phyloP scores from a whole-genome alignment of 805 yeast species.

The Debaryomyces hansenii region DNA sequence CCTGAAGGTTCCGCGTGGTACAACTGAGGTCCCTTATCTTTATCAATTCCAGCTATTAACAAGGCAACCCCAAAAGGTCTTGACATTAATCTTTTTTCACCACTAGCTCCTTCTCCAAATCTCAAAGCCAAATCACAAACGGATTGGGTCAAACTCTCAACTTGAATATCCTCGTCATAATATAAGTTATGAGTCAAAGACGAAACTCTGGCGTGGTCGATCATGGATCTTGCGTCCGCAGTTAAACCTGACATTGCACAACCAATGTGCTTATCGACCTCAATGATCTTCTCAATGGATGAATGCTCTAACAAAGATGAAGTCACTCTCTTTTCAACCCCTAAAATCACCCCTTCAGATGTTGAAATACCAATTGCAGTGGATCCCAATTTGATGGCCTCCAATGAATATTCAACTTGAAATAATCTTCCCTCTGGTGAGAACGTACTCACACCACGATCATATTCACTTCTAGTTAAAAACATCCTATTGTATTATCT shows the following conservation, averaged over 20 bases:
- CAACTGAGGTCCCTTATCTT: constrained; percentile 91
- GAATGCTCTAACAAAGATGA: constrained; percentile 88
- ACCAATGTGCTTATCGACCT: constrained; percentile 90
- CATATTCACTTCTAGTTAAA: constrained; percentile 98
- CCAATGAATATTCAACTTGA: constrained; percentile 96
- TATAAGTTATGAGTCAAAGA: constrained; percentile 85
- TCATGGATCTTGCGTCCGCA: constrained; percentile 98
- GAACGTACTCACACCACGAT: constrained; percentile 97
- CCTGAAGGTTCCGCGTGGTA: constrained; percentile 99
- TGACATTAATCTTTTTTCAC: constrained; percentile 93
- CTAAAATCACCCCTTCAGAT: constrained; percentile 91
- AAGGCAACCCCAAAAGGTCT: constrained; percentile 99
- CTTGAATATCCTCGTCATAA: constrained; percentile 89
- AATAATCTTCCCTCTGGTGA: constrained; percentile 98
- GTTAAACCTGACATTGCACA: constrained; percentile 99
- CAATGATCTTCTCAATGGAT: constrained; percentile 94
- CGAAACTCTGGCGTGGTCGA: constrained; percentile 94
- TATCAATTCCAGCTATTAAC: constrained; percentile 90
- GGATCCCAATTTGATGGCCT: constrained; percentile 95
- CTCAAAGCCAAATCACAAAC: constrained; percentile 96
- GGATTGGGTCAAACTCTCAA: constrained; percentile 91
- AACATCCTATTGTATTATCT: constrained; percentile 58
- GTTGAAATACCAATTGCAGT: constrained; percentile 98
- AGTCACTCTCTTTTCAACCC: constrained; percentile 96
- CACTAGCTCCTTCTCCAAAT: constrained; percentile 96